phyloP scores from a whole-genome alignment of 2,329 filamentous ascomycete species.

The Claviceps purpurea region DNA sequence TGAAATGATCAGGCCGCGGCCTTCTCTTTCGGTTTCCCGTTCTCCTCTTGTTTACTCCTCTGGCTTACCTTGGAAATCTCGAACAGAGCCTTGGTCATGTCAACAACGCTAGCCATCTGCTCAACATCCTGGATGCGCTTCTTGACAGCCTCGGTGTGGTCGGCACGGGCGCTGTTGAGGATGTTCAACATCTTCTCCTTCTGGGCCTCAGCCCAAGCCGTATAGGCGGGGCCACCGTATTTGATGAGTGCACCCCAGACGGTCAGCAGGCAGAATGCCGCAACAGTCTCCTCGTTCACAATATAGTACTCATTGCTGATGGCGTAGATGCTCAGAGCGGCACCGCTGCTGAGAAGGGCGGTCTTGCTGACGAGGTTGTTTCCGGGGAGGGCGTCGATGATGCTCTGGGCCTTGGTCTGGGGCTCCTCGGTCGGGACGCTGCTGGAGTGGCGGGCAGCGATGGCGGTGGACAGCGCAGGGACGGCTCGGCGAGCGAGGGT shows the following conservation, averaged over 20 bases:
- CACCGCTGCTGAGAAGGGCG: slow-evolving; percentile 85
- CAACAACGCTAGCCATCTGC: slow-evolving; percentile 87
- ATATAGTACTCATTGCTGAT: slow-evolving; percentile 99
- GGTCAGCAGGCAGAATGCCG: slow-evolving; percentile 81
- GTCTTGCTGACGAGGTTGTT: slow-evolving; percentile 90
- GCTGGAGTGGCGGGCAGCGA: slow-evolving; percentile 57
- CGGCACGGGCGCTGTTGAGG: slow-evolving; percentile 82
- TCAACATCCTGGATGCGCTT: slow-evolving; percentile 84
- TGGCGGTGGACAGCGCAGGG: slow-evolving; percentile 58
- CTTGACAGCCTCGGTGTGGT: slow-evolving; percentile 94
- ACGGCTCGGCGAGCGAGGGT: slow-evolving; percentile 61
- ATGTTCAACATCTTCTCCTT: slow-evolving; percentile 88
- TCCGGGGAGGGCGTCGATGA: slow-evolving; percentile 85
- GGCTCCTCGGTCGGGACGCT: slow-evolving; percentile 76
- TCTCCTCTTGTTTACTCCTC: neutral
- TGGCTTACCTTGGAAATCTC: slow-evolving; percentile 81
- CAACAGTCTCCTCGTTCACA: slow-evolving; percentile 96
- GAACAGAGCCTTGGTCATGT: slow-evolving; percentile 94
- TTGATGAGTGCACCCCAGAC: slow-evolving; percentile 89
- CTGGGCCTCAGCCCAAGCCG: slow-evolving; percentile 81
- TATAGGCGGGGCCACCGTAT: slow-evolving; percentile 85
- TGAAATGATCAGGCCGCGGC: no score
- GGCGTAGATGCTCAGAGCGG: slow-evolving; percentile 82
- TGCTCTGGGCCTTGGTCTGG: slow-evolving; percentile 92
- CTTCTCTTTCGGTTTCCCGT: neutral